phyloP scores from a whole-genome alignment of 2,329 filamentous ascomycete species.

The Aquanectria penicillioides region DNA sequence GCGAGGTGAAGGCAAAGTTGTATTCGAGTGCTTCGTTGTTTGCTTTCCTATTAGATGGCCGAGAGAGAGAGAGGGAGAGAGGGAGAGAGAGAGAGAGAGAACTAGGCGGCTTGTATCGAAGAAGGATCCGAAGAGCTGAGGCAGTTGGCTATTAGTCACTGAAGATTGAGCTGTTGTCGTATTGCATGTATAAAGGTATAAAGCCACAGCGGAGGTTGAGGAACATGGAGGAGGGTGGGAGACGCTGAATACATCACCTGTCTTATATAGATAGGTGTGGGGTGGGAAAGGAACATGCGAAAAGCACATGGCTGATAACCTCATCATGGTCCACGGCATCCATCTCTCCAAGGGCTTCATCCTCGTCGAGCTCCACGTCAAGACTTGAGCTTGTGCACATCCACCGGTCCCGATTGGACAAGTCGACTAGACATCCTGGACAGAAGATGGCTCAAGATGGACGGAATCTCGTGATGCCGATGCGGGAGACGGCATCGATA shows the following conservation, averaged over 20 bases:
- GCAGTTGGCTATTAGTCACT: too few species aligned
- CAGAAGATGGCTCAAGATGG: too few species aligned
- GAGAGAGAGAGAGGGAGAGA: not conserved
- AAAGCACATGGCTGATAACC: too few species aligned
- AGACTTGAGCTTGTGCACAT: not conserved
- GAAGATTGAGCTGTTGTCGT: too few species aligned
- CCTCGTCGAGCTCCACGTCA: not conserved
- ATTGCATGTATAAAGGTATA: too few species aligned
- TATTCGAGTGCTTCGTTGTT: not conserved
- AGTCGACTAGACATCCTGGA: too few species aligned
- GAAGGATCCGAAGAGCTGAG: too few species aligned
- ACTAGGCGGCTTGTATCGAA: too few species aligned
- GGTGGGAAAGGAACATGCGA: too few species aligned
- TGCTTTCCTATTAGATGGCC: not conserved
- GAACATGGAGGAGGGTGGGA: not conserved
- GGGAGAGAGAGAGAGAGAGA: too few species aligned
- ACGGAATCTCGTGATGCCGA: constrained; percentile 15
- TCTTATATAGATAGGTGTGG: constrained; percentile 12
- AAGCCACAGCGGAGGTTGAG: too few species aligned
- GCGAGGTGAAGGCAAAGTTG: constrained; percentile 41
- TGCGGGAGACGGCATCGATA: too few species aligned
- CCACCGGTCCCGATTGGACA: constrained; percentile 15
- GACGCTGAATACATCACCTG: not conserved
- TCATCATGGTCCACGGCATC: constrained; percentile 10
- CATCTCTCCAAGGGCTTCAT: not conserved